A percentile compares a stretch with the other conserved stretches of the same genome.
Evolutionary conservation across 2,329 filamentous ascomycete genomes (phyloP).

Genomic region (Neofusicoccum laricinum): DNA sequence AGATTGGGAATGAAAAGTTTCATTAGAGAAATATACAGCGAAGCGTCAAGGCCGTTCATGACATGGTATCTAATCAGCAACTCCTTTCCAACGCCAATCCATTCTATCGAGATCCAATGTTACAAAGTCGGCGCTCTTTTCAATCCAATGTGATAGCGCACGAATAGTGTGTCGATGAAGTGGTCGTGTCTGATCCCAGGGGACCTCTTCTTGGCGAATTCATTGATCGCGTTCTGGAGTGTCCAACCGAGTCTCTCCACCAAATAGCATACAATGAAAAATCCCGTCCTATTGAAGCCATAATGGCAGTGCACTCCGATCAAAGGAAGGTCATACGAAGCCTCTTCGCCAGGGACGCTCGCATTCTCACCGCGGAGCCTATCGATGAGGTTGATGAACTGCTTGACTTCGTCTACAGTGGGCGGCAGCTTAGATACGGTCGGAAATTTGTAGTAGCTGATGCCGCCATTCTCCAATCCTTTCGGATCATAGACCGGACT

Average conservation of each 20-base stretch:
- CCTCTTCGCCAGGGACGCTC: constrained; percentile 21
- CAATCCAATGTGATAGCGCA: constrained; percentile 58
- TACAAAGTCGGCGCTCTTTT: constrained; percentile 21
- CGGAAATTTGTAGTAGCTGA: constrained; percentile 71
- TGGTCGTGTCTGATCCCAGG: constrained; percentile 87
- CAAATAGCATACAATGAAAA: constrained; percentile 87
- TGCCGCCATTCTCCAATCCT: constrained; percentile 43
- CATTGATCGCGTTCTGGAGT: constrained; percentile 73
- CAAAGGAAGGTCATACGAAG: constrained; percentile 42
- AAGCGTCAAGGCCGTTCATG: background rate
- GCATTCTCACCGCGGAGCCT: constrained; percentile 28
- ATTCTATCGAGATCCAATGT: background rate
- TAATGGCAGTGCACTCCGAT: constrained; percentile 94
- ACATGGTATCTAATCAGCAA: constrained; percentile 1
- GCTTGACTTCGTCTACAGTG: constrained; percentile 56
- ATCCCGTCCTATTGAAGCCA: constrained; percentile 91
- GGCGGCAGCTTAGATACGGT: constrained; percentile 92
- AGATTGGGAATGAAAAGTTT: background rate
- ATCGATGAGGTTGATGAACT: constrained; percentile 60
- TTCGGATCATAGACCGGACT: constrained; percentile 81
- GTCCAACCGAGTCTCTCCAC: constrained; percentile 72
- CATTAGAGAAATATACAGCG: background rate
- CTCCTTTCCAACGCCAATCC: background rate
- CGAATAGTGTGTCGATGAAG: constrained; percentile 79
- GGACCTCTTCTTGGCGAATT: constrained; percentile 69